A percentile compares a stretch with the other conserved stretches of the same genome.
Conservation (phyloP, 1,139 yeast species). For the Candida frijolesensis region DNA sequence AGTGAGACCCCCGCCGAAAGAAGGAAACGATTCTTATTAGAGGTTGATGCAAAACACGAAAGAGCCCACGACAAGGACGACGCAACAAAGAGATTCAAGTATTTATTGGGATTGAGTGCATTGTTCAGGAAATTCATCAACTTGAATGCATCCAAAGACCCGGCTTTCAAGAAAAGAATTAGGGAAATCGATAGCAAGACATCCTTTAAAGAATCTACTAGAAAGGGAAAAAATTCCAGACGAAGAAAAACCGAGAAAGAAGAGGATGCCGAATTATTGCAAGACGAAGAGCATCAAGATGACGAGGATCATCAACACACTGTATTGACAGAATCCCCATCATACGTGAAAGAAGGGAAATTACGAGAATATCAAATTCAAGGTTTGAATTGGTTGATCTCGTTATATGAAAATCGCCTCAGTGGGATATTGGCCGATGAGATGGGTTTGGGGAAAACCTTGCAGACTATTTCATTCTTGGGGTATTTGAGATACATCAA, state of each 20-base stretch:
- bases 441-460: conserved; percentile 53
- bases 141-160: conserved; percentile 74
- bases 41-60: conserved; percentile 56
- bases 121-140: conserved; percentile 88
- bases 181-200: conserved; percentile 44
- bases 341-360: conserved; percentile 61
- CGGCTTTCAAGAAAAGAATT: conserved; percentile 54
- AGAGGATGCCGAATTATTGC: conserved; percentile 85
- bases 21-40: conserved; percentile 48
- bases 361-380: conserved; percentile 75
- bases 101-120: conserved; percentile 80
- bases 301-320: conserved; percentile 55
- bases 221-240: conserved; percentile 19
- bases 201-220: conserved; percentile 23
- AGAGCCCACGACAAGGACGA: conserved; percentile 62
- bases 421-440: conserved; percentile 53
- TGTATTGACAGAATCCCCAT: conserved; percentile 79
- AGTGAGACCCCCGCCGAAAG: conserved; percentile 40
- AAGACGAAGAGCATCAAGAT: conserved; percentile 64
- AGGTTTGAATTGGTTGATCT: conserved; percentile 51
- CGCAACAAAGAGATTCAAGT: conserved; percentile 77
- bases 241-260: conserved; percentile 82
- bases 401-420: conserved; percentile 45
- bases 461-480: conserved; percentile 60
- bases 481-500: conserved; percentile 83